Percentiles rank a stretch among this genome's conserved stretches.
phyloP scores from a whole-genome alignment of 208 protist genomes.

The Crithidia brevicula region DNA sequence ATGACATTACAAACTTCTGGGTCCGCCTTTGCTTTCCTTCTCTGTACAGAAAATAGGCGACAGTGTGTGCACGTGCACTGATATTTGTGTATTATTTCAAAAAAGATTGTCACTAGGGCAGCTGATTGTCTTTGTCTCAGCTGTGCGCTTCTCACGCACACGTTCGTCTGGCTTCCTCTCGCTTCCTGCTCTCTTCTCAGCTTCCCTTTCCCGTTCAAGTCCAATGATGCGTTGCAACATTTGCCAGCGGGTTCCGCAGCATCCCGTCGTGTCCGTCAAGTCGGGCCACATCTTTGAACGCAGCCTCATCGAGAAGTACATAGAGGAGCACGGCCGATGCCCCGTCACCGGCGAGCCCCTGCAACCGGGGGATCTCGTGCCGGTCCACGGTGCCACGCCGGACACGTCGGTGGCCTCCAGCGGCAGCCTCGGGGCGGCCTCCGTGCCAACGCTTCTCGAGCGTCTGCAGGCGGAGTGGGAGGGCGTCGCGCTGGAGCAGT shows the following conservation, averaged over 20 bases:
- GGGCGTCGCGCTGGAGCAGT: slow-evolving; percentile 98
- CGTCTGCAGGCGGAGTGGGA: slow-evolving; percentile 99
- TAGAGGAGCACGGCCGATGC: slow-evolving; percentile 94
- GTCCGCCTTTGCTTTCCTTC: slow-evolving; percentile 16
- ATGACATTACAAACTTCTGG: too few species aligned
- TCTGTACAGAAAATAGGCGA: too few species aligned
- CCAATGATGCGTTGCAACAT: slow-evolving; percentile 85
- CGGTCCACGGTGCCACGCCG: slow-evolving; percentile 43
- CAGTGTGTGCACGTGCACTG: too few species aligned
- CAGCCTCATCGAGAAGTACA: slow-evolving; percentile 94
- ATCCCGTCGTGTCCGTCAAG: slow-evolving; percentile 96
- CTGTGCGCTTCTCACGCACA: too few species aligned
- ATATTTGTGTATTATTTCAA: too few species aligned
- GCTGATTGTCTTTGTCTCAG: too few species aligned
- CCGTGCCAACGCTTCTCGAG: slow-evolving; percentile 94
- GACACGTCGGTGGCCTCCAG: slow-evolving; percentile 20
- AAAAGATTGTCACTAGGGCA: too few species aligned
- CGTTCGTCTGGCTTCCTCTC: too few species aligned
- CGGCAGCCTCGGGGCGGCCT: slow-evolving; percentile 47
- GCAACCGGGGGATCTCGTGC: slow-evolving; percentile 87
- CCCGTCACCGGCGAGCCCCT: slow-evolving; percentile 94
- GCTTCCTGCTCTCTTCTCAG: not conserved
- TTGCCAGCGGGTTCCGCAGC: slow-evolving; percentile 77
- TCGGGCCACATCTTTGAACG: slow-evolving; percentile 97
- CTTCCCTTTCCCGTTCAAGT: not conserved